These are phyloP conservation scores for Cucumis melo DNA, from an alignment of 306 rosid species.

Conservation along the genomic window DNA sequence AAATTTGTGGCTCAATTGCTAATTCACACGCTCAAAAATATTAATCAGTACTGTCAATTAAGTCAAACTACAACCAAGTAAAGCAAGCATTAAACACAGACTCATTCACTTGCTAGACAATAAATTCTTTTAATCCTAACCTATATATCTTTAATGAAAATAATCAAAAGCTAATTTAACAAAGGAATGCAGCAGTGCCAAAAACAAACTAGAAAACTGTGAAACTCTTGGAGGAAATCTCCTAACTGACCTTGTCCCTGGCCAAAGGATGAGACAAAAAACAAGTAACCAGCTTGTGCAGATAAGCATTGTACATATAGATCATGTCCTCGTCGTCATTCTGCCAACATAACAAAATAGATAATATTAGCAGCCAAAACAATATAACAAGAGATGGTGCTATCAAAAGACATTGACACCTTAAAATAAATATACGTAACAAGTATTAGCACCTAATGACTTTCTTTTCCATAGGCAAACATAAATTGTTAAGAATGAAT, in stretches of 20 bases:
- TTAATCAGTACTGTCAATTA: neutral
- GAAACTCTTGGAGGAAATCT: neutral
- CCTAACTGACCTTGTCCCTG: conserved; percentile 75
- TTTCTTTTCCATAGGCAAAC: too few relatives aligned
- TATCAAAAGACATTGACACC: neutral
- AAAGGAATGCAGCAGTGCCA: neutral
- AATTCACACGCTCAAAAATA: neutral
- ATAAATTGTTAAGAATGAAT: too few relatives aligned
- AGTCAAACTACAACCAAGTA: neutral
- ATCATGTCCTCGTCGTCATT: conserved; percentile 92
- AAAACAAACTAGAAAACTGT: neutral
- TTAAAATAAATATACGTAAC: too few relatives aligned
- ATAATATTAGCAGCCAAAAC: neutral
- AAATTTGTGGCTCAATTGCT: neutral
- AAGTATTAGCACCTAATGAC: too few relatives aligned
- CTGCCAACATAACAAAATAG: conserved; percentile 29
- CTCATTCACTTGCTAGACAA: neutral
- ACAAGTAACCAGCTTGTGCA: conserved; percentile 78
- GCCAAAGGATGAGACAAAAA: conserved; percentile 84
- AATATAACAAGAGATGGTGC: neutral
- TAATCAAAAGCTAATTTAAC: neutral
- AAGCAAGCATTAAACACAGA: neutral
- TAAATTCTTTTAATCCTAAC: neutral
- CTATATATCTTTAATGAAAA: neutral
- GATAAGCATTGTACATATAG: conserved; percentile 88